Percentiles rank a stretch among this genome's conserved stretches.
These are phyloP conservation scores for Hymenoscyphus infarciens DNA, from an alignment of 2,329 filamentous ascomycete genomes.

Conservation along the genomic window DNA sequence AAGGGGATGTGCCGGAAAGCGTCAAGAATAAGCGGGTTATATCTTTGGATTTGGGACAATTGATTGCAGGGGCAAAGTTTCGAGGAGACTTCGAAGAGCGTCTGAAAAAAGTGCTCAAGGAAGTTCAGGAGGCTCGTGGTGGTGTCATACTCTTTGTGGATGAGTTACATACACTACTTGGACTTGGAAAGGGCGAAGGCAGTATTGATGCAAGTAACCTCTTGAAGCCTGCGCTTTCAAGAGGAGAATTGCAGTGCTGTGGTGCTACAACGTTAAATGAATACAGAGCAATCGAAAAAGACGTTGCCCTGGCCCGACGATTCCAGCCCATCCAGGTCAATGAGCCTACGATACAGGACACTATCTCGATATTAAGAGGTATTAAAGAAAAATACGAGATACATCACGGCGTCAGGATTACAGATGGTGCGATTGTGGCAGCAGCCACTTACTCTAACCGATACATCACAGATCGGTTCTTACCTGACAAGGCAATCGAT, in stretches of 20 bases:
- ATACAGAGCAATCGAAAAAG: slow-evolving; percentile 92
- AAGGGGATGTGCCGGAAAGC: slow-evolving; percentile 90
- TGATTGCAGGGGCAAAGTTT: slow-evolving; percentile 95
- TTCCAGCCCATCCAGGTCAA: slow-evolving; percentile 95
- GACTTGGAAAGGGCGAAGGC: slow-evolving; percentile 90
- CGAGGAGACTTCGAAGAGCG: slow-evolving; percentile 95
- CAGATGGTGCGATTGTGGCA: slow-evolving; percentile 85
- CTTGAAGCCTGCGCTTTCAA: slow-evolving; percentile 86
- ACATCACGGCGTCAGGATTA: slow-evolving; percentile 93
- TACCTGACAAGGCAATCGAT: slow-evolving; percentile 97
- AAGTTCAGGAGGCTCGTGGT: slow-evolving; percentile 80
- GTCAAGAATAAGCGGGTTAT: slow-evolving; percentile 93
- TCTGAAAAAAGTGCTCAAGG: slow-evolving; percentile 83
- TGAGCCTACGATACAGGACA: slow-evolving; percentile 86
- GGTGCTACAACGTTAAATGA: slow-evolving; percentile 92
- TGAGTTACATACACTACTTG: slow-evolving; percentile 86
- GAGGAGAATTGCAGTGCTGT: slow-evolving; percentile 91
- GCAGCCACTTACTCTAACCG: slow-evolving; percentile 90
- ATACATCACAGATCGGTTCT: slow-evolving; percentile 92
- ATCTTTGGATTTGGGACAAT: slow-evolving; percentile 79
- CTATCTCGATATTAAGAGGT: slow-evolving; percentile 89
- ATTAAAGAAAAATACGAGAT: slow-evolving; percentile 99
- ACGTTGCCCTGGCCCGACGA: slow-evolving; percentile 83
- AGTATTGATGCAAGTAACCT: slow-evolving; percentile 96
- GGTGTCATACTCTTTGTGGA: slow-evolving; percentile 94